These are phyloP conservation scores for Wickerhamiella slavikovae DNA, from an alignment of 805 yeast genomes.

Conservation along the genomic window DNA sequence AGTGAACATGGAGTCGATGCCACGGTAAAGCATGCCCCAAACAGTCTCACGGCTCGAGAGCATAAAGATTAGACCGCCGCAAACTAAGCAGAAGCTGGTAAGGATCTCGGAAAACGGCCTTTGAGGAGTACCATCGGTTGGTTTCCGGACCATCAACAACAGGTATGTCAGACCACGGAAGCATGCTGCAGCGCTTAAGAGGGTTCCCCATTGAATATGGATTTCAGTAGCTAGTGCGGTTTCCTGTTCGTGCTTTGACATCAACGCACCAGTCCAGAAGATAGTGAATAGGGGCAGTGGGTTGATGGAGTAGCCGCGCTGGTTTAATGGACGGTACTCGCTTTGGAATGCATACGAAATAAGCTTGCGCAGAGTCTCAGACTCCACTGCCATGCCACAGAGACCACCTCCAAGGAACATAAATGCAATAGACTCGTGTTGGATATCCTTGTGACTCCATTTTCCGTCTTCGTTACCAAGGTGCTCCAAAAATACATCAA, in stretches of 20 bases:
- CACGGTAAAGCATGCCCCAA: constrained; percentile 61
- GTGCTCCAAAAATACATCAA: constrained; percentile 83
- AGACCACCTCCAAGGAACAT: constrained; percentile 82
- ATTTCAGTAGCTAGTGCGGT: constrained; percentile 54
- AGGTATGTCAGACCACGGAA: constrained; percentile 49
- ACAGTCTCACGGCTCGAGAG: constrained; percentile 76
- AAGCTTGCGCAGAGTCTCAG: constrained; percentile 16
- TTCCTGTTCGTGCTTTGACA: constrained; percentile 89
- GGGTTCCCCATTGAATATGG: constrained; percentile 83
- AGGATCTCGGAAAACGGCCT: constrained; percentile 78
- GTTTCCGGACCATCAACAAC: constrained; percentile 25
- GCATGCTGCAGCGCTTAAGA: constrained; percentile 64
- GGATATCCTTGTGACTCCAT: constrained; percentile 81
- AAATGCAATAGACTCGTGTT: constrained; percentile 79
- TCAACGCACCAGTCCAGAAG: constrained; percentile 88
- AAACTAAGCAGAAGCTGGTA: constrained; percentile 53
- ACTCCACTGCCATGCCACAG: constrained; percentile 71
- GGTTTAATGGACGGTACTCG: constrained; percentile 2
- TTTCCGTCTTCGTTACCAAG: constrained; percentile 55
- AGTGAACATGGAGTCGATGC: constrained; percentile 75
- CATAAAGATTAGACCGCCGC: constrained; percentile 88
- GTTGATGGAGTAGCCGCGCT: constrained; percentile 46
- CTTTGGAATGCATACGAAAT: constrained; percentile 9
- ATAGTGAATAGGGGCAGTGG: constrained; percentile 88
- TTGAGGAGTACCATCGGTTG: constrained; percentile 23